phyloP scores from a whole-genome alignment of 75 land plant genomes.

The Pinus taeda region DNA sequence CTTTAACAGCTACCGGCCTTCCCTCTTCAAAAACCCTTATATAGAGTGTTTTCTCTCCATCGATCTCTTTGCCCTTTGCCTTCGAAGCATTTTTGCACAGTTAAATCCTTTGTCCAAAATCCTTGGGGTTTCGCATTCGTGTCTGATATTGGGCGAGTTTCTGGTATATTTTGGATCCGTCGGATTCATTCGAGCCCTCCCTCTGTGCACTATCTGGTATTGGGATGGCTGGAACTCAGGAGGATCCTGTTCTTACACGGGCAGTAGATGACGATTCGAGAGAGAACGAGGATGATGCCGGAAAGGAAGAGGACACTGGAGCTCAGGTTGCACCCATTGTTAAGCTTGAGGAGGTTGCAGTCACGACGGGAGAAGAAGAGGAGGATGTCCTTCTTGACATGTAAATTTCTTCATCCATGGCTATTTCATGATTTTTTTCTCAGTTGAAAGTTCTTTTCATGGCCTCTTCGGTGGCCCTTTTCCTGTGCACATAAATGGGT shows the following conservation, averaged over 20 bases:
- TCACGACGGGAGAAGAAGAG: conserved; percentile 77
- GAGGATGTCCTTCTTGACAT: conserved; percentile 69
- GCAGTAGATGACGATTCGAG: conserved; percentile 10
- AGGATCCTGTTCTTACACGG: background rate
- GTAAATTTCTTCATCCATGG: conserved; percentile 17
- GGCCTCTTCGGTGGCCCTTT: background rate
- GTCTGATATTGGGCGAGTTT: no score
- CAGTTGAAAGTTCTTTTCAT: background rate
- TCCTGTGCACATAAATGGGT: no score
- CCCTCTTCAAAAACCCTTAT: no score
- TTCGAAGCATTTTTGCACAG: no score
- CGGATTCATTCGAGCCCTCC: no score
- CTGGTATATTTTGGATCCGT: no score
- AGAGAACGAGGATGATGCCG: conserved; percentile 17
- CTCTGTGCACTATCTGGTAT: no score
- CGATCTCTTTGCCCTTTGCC: no score
- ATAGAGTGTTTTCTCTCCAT: no score
- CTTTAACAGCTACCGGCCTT: no score
- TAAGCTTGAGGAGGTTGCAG: conserved; percentile 63
- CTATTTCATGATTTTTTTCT: background rate
- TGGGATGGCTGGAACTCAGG: conserved; percentile 1
- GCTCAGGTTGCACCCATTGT: conserved; percentile 81
- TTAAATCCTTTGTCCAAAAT: no score
- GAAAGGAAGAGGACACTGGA: conserved; percentile 80
- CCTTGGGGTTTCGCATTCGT: no score